Percentiles rank a stretch among this genome's conserved stretches.
phyloP scores from a whole-genome alignment of 2,329 filamentous ascomycete species.

The Teratosphaeria gauchensis region DNA sequence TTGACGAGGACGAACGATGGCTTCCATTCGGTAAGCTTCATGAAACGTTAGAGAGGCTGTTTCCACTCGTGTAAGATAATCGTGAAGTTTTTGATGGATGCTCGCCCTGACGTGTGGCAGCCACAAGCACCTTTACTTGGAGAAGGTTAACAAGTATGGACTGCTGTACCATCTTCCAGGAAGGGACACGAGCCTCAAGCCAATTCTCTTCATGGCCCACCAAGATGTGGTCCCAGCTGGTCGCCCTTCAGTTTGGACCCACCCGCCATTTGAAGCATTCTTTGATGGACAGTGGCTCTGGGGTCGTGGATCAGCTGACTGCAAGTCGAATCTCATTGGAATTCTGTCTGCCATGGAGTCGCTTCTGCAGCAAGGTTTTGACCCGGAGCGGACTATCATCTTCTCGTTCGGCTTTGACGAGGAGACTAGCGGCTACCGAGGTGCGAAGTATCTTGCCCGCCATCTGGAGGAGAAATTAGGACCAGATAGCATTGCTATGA shows the following conservation, averaged over 20 bases:
- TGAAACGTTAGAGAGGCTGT: neutral
- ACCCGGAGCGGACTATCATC: slow-evolving; percentile 46
- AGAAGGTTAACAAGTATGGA: slow-evolving; percentile 51
- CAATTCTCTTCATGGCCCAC: slow-evolving; percentile 52
- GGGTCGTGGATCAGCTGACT: slow-evolving; percentile 52
- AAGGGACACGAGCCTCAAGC: slow-evolving; percentile 40
- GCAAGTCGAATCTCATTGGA: slow-evolving; percentile 52
- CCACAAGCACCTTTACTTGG: slow-evolving; percentile 32
- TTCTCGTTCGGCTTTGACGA: slow-evolving; percentile 57
- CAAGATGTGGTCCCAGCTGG: slow-evolving; percentile 55
- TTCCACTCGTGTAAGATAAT: neutral
- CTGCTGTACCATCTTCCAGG: slow-evolving; percentile 51
- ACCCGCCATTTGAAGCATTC: slow-evolving; percentile 50
- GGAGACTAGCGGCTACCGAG: slow-evolving; percentile 45
- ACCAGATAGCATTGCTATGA: slow-evolving; percentile 38
- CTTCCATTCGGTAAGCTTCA: neutral
- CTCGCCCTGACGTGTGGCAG: slow-evolving; percentile 24
- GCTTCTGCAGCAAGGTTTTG: slow-evolving; percentile 43
- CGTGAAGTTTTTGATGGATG: neutral
- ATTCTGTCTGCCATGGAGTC: slow-evolving; percentile 48
- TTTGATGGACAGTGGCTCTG: slow-evolving; percentile 51
- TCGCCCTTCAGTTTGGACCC: slow-evolving; percentile 47
- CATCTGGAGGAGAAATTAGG: neutral
- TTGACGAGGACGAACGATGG: neutral
- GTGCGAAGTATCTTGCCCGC: slow-evolving; percentile 28